A percentile compares a stretch with the other conserved stretches of the same genome.
Conservation (phyloP, 352 stramenopile genomes). For the Globisporangium alternatum region DNA sequence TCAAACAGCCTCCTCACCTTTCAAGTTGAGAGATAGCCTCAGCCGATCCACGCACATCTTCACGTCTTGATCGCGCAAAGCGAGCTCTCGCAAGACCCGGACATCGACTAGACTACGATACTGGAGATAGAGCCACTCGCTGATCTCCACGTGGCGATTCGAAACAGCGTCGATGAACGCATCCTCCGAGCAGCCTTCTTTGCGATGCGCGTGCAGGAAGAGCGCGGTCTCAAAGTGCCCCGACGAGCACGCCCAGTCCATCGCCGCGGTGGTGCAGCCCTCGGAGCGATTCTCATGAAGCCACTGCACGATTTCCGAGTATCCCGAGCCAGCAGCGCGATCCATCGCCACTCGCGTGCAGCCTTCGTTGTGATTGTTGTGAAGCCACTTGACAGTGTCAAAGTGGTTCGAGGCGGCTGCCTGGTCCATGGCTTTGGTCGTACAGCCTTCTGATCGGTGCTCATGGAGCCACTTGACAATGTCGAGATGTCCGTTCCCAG, state of each 20-base stretch:
- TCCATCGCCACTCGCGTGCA: conserved; percentile 1
- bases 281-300: conserved; percentile 2
- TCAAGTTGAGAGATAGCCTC: too few species aligned
- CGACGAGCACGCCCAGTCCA: conserved; percentile 1
- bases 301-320: background rate
- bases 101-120: background rate
- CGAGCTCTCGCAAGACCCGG: background rate
- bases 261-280: background rate
- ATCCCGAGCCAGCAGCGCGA: background rate
- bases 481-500: conserved; percentile 5
- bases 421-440: conserved; percentile 4
- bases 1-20: too few species aligned
- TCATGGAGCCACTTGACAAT: too few species aligned
- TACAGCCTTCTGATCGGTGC: background rate
- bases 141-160: conserved; percentile 1
- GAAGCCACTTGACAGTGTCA: conserved; percentile 4
- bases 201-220: background rate
- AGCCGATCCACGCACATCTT: background rate
- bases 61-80: background rate
- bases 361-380: background rate
- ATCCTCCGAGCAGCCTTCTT: background rate
- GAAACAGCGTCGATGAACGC: background rate
- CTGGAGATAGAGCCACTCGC: background rate
- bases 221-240: background rate
- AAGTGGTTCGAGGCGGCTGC: conserved; percentile 1